Evolutionary conservation across 768 basidiomycete species (phyloP), one percentile per base, ranked within the genome.

Genomic region (Leccinum obscurum): DNA sequence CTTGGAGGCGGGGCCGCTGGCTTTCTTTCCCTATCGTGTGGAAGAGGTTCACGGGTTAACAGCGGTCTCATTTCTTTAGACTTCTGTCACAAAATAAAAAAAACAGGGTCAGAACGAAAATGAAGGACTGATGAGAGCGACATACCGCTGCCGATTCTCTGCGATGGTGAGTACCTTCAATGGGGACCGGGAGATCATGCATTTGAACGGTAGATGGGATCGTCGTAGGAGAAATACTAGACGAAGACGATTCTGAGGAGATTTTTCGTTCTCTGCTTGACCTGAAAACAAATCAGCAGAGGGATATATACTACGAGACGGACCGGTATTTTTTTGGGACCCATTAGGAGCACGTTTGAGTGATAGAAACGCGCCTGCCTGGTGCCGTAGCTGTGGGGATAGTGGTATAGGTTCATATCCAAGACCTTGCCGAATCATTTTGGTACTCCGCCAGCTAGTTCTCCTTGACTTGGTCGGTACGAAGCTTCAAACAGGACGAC

Each of bases 301-400:
- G 20, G 61, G 15, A 72, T 72, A 72, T 72, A 72, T 72, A 72
- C 24, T 24, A 24, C 51, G 26, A 57, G 61, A 55, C 65, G 52
- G 61, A 63, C 70, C 66, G 59, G 66, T 56, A 56, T 64, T 68
- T 66, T 63, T 64, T 34, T 34, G 58, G 61, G 6, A 26, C 54
- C 22, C 58, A 67, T 64, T 56, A 48, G 9, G 64, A 51, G n/a
- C 72, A 75, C 65, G 70, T 70, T 73, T 6, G 62, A 52, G 53
- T 53, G 67, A 65, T 64, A 64, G 58, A 71, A 74, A 72, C 66
- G 72, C 74, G 69, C 56, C 59, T 59, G 64, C 74, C 74, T 68
- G 73, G 71, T 64, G 70, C 64, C 73, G 66, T 71, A 74, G 70
- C 65, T 66, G 68, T 68, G 64, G 73, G 65, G 65, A 62, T 62